phyloP scores from a whole-genome alignment of 2,329 filamentous ascomycete species.

The Colletotrichum gigasporum region DNA sequence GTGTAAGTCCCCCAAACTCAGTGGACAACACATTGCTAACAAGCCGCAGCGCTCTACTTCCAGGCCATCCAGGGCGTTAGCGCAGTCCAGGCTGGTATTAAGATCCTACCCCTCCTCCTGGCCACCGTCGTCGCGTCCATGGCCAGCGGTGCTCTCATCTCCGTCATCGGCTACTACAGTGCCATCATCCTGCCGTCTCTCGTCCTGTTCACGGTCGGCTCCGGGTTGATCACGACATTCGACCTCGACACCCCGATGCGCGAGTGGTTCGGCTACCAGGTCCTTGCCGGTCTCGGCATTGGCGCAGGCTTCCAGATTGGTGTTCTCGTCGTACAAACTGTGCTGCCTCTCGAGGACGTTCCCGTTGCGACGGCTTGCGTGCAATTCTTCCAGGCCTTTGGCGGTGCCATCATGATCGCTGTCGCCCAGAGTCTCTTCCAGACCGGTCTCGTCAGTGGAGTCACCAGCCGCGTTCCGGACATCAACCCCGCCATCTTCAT shows the following conservation, averaged over 20 bases:
- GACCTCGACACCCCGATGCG: slow-evolving; percentile 53
- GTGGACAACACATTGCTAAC: not conserved
- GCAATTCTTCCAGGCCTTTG: slow-evolving; percentile 71
- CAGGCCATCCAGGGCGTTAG: slow-evolving; percentile 62
- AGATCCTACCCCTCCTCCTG: slow-evolving; percentile 62
- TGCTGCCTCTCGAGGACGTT: slow-evolving; percentile 56
- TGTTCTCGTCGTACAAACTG: slow-evolving; percentile 61
- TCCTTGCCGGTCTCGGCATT: slow-evolving; percentile 63
- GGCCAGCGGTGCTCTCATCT: slow-evolving; percentile 51
- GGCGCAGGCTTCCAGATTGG: slow-evolving; percentile 59
- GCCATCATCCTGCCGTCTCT: slow-evolving; percentile 52
- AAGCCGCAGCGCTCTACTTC: slow-evolving; percentile 56
- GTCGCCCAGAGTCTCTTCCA: slow-evolving; percentile 75
- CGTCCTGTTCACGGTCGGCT: slow-evolving; percentile 54
- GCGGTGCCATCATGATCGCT: slow-evolving; percentile 72
- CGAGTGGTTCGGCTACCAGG: slow-evolving; percentile 68
- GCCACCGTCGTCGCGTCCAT: slow-evolving; percentile 60
- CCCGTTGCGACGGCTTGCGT: slow-evolving; percentile 61
- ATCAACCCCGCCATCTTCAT: slow-evolving; percentile 60
- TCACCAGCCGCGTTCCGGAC: slow-evolving; percentile 54
- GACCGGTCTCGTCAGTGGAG: slow-evolving; percentile 65
- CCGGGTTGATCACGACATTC: slow-evolving; percentile 65
- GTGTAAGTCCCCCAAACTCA: slow-evolving; percentile 46
- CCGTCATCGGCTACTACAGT: slow-evolving; percentile 53
- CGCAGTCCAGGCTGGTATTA: slow-evolving; percentile 64